Evolutionary conservation across 352 stramenopile genomes (phyloP).

Genomic region (Ophiocytium majus): DNA sequence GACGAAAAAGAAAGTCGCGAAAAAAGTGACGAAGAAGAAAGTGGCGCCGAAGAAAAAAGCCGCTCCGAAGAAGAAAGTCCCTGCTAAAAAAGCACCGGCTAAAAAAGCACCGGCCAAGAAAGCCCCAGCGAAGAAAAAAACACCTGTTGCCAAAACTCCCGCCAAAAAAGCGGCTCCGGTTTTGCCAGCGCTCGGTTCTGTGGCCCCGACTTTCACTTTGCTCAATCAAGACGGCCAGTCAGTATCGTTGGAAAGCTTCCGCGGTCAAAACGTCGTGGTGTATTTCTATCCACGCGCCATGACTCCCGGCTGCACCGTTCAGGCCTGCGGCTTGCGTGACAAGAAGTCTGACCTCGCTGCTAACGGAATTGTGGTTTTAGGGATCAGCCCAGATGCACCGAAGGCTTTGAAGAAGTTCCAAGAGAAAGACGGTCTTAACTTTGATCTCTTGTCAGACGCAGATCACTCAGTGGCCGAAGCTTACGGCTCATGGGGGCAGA

Average conservation of each 20-base stretch:
- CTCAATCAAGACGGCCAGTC: not conserved
- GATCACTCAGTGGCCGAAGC: not conserved
- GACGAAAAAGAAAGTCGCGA: not conserved
- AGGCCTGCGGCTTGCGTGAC: not conserved
- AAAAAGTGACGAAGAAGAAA: conserved; percentile 1
- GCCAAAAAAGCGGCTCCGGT: too few species aligned
- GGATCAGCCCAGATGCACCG: not conserved
- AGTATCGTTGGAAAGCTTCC: not conserved
- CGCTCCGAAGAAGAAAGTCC: not conserved
- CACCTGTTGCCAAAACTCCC: too few species aligned
- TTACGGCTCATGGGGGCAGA: not conserved
- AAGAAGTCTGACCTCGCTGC: not conserved
- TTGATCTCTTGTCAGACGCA: not conserved
- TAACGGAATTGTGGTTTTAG: not conserved
- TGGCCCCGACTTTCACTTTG: not conserved
- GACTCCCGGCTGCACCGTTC: conserved; percentile 13
- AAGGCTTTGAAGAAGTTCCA: not conserved
- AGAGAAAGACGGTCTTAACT: not conserved
- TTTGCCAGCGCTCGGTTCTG: not conserved
- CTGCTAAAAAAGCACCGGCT: not conserved
- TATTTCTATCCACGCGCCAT: conserved; percentile 6
- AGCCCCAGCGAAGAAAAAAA: conserved; percentile 8
- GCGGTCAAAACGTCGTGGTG: not conserved
- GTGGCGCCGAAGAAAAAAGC: not conserved
- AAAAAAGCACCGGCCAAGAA: conserved; percentile 10